Evolutionary conservation across 176 grass and related monocot genomes (phyloP).

Genomic region (Elymus sibiricus): DNA sequence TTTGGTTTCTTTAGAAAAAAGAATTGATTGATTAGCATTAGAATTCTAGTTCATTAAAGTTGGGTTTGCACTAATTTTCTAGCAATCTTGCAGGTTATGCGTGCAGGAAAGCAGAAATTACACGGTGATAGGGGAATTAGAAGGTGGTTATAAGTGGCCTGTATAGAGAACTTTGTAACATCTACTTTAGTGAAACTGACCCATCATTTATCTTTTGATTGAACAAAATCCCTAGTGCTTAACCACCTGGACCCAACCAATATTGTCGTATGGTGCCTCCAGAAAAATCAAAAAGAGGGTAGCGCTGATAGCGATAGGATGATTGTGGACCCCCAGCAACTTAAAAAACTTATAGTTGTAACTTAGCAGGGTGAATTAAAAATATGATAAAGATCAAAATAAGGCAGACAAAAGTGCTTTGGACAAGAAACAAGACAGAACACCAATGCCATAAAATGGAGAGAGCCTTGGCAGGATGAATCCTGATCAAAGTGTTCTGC

Average conservation of each 20-base stretch:
- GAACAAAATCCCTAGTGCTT: slow-evolving; percentile 55
- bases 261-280: slow-evolving; percentile 26
- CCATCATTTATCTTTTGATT: slow-evolving; percentile 46
- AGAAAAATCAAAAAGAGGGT: slow-evolving; percentile 33
- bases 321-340: neutral
- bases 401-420: neutral
- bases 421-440: neutral
- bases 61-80: slow-evolving; percentile 23
- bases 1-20: slow-evolving; percentile 30
- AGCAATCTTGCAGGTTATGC: slow-evolving; percentile 31
- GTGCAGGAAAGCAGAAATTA: slow-evolving; percentile 25
- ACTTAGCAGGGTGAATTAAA: neutral
- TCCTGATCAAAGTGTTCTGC: neutral
- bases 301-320: slow-evolving; percentile 35
- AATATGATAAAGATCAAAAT: slow-evolving; percentile 2
- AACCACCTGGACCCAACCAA: slow-evolving; percentile 52
- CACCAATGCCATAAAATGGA: neutral
- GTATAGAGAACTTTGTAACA: slow-evolving; percentile 30
- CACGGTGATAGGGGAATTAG: slow-evolving; percentile 26
- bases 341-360: neutral
- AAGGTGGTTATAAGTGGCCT: slow-evolving; percentile 47
- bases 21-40: slow-evolving; percentile 9
- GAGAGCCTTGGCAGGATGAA: neutral
- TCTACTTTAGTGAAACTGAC: slow-evolving; percentile 37
- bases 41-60: slow-evolving; percentile 26